A percentile compares a stretch with the other conserved stretches of the same genome.
phyloP scores from a whole-genome alignment of 306 rosid genomes.

The Glycine tomentella region DNA sequence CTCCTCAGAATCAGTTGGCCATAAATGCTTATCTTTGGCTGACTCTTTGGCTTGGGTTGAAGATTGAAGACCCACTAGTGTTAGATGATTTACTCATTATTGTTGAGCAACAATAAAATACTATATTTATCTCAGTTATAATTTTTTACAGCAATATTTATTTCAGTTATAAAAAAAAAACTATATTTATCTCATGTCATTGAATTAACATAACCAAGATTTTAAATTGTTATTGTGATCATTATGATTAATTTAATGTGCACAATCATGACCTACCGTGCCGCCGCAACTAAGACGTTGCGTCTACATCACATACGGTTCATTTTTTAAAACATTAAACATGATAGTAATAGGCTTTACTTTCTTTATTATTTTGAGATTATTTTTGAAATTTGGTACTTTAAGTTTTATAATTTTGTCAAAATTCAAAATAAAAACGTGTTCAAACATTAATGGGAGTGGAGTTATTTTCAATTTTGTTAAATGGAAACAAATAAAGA shows the following conservation, averaged over 20 bases:
- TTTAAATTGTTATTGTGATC: not conserved
- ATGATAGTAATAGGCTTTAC: not conserved
- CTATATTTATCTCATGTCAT: not conserved
- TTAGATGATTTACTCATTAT: not conserved
- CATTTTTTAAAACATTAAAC: not conserved
- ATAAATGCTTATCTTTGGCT: not conserved
- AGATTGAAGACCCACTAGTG: not conserved
- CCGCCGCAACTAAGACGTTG: not conserved
- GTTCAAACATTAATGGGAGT: not conserved
- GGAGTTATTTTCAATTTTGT: not conserved
- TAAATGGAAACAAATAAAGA: not conserved
- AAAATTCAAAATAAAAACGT: not conserved
- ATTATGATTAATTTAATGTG: not conserved
- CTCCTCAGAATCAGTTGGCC: not conserved
- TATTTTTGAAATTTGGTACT: not conserved
- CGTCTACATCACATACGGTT: not conserved
- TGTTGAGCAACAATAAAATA: not conserved
- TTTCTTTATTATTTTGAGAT: not conserved
- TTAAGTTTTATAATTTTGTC: not conserved
- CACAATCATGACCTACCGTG: not conserved
- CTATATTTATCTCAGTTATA: too few species aligned
- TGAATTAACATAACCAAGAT: not conserved
- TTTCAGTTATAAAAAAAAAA: too few species aligned
- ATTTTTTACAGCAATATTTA: too few species aligned
- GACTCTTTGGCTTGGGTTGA: not conserved